These are phyloP conservation scores for Akanthomyces lecanii DNA, from an alignment of 2,329 filamentous ascomycete genomes.

Conservation along the genomic window DNA sequence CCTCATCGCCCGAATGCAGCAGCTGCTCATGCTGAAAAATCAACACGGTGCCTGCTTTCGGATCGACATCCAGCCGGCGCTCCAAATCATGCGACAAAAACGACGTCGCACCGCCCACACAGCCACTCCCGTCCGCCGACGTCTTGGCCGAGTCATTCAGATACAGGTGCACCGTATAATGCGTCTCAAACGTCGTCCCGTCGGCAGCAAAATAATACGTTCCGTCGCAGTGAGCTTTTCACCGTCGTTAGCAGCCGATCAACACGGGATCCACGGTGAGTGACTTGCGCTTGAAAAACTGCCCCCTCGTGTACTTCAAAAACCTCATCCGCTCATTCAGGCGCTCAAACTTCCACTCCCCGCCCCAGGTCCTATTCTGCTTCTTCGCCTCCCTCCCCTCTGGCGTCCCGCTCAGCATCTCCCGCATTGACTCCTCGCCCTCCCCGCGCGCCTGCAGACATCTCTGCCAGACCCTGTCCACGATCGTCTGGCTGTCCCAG, in stretches of 20 bases:
- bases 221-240: conserved; percentile 63
- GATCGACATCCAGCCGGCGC: conserved; percentile 48
- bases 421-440: conserved; percentile 26
- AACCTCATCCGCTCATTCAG: conserved; percentile 74
- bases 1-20: conserved; percentile 51
- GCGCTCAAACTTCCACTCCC: conserved; percentile 42
- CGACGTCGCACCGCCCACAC: conserved; percentile 52
- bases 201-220: conserved; percentile 53
- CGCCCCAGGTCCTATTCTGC: conserved; percentile 14
- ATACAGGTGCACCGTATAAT: conserved; percentile 54
- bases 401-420: conserved; percentile 35
- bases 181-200: conserved; percentile 39
- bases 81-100: conserved; percentile 45
- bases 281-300: conserved; percentile 58
- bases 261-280: background rate
- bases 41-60: conserved; percentile 53
- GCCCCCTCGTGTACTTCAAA: conserved; percentile 64
- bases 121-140: conserved; percentile 21
- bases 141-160: conserved; percentile 29
- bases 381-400: conserved; percentile 21
- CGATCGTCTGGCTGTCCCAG: conserved; percentile 62
- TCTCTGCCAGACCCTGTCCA: conserved; percentile 59
- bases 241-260: background rate
- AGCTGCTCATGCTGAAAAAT: conserved; percentile 55
- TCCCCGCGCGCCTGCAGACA: conserved; percentile 40